These are phyloP conservation scores for Paspalum notatum DNA, from an alignment of 176 grass and related monocot species.

Conservation along the genomic window DNA sequence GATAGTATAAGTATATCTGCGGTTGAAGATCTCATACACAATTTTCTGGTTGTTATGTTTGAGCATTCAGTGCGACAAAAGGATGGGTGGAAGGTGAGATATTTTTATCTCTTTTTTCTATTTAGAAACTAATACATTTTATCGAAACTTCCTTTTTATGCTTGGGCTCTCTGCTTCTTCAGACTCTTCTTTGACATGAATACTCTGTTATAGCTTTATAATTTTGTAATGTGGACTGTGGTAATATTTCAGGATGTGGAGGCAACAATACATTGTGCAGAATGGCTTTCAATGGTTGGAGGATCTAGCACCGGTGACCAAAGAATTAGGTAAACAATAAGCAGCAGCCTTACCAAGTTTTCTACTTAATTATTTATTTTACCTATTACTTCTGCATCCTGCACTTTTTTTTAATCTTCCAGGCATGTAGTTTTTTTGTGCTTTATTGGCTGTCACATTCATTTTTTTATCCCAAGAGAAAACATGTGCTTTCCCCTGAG, in stretches of 20 bases:
- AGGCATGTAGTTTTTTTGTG: conserved; percentile 29
- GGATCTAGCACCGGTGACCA: conserved; percentile 86
- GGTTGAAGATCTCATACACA: conserved; percentile 94
- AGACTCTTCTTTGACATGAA: conserved; percentile 33
- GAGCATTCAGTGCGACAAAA: conserved; percentile 98
- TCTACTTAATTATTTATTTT: conserved; percentile 16
- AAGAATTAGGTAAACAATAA: conserved; percentile 73
- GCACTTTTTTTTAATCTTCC: conserved; percentile 26
- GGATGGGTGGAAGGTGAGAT: conserved; percentile 89
- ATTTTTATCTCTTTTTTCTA: conserved; percentile 34
- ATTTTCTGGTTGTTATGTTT: conserved; percentile 90
- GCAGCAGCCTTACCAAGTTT: conserved; percentile 1
- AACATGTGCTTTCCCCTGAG: neutral
- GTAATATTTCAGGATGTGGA: conserved; percentile 83
- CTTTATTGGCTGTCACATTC: neutral
- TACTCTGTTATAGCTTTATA: conserved; percentile 34
- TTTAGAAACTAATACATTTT: conserved; percentile 23
- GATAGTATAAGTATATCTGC: conserved; percentile 78
- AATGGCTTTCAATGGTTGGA: conserved; percentile 98
- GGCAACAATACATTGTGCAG: conserved; percentile 95
- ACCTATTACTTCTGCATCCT: conserved; percentile 6
- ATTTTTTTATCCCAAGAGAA: neutral
- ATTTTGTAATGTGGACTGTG: conserved; percentile 10
- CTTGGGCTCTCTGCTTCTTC: neutral
- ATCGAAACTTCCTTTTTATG: conserved; percentile 17